Conservation (phyloP, 257 asterid genomes). For the Ajuga chamaepitys region DNA sequence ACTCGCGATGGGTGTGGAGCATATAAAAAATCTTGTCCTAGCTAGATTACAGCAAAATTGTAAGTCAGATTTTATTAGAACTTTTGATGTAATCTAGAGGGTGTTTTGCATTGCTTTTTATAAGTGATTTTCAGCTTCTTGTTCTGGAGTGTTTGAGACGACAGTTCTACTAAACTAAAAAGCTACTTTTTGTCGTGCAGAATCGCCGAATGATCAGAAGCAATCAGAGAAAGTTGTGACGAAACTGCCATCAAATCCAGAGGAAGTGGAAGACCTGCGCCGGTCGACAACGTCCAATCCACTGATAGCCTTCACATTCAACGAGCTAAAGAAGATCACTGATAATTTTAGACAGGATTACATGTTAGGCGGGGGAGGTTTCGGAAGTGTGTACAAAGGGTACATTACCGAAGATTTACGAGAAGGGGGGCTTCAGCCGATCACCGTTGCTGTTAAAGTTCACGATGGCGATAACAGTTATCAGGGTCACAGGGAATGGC, state of each 20-base stretch:
- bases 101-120: too few relatives aligned
- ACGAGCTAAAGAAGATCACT: slow-evolving; percentile 55
- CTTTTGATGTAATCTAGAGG: too few relatives aligned
- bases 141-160: neutral
- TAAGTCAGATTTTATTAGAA: too few relatives aligned
- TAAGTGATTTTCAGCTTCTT: neutral
- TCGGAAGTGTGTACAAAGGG: slow-evolving; percentile 81
- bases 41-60: too few relatives aligned
- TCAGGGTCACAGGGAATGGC: slow-evolving; percentile 94
- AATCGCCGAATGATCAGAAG: slow-evolving; percentile 35
- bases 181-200: slow-evolving; percentile 24
- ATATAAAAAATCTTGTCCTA: too few relatives aligned
- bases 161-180: neutral
- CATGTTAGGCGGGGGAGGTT: slow-evolving; percentile 88
- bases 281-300: slow-evolving; percentile 48
- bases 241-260: slow-evolving; percentile 66
- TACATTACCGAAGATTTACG: slow-evolving; percentile 37
- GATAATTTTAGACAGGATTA: slow-evolving; percentile 70
- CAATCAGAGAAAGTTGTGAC: slow-evolving; percentile 9
- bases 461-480: slow-evolving; percentile 75
- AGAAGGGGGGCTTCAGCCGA: slow-evolving; percentile 34
- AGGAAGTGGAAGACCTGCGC: slow-evolving; percentile 79
- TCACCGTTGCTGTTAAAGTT: slow-evolving; percentile 73
- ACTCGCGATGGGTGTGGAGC: too few relatives aligned
- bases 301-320: slow-evolving; percentile 48